These are phyloP conservation scores for Wilcoxina mikolae DNA, from an alignment of 495 filamentous ascomycete genomes.

Conservation along the genomic window DNA sequence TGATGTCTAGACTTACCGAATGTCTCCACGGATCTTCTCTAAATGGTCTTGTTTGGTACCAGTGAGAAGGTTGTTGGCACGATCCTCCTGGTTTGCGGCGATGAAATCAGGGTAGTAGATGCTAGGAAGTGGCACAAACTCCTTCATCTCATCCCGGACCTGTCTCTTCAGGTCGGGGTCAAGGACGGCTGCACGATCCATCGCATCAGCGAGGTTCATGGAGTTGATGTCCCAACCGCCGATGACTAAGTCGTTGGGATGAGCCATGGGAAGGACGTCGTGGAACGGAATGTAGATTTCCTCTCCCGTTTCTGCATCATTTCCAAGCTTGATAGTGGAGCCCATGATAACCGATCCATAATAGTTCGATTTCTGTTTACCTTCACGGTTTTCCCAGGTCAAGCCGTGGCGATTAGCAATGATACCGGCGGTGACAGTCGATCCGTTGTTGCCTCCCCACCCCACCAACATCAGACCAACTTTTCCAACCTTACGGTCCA, in stretches of 20 bases:
- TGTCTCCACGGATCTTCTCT: constrained; percentile 86
- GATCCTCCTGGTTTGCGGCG: constrained; percentile 93
- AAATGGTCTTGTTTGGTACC: constrained; percentile 85
- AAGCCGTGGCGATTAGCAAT: constrained; percentile 81
- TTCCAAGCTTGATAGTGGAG: constrained; percentile 91
- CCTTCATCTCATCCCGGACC: constrained; percentile 83
- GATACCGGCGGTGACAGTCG: constrained; percentile 93
- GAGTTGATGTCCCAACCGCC: constrained; percentile 96
- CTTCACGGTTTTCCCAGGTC: constrained; percentile 86
- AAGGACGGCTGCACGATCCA: constrained; percentile 90
- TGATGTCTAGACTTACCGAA: constrained; percentile 46
- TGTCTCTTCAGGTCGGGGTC: constrained; percentile 80
- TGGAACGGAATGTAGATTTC: constrained; percentile 96
- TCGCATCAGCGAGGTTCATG: constrained; percentile 75
- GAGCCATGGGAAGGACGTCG: constrained; percentile 87
- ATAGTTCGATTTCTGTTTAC: constrained; percentile 75
- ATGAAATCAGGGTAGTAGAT: constrained; percentile 99
- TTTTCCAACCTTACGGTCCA: constrained; percentile 85
- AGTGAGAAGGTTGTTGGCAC: constrained; percentile 78
- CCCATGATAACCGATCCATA: constrained; percentile 95
- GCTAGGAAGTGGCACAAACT: constrained; percentile 77
- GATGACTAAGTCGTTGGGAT: constrained; percentile 89
- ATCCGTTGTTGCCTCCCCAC: constrained; percentile 96
- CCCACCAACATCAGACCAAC: constrained; percentile 94
- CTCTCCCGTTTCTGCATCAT: constrained; percentile 64